Conservation (phyloP, 2,329 filamentous ascomycete species). For the Aureobasidium sp. region DNA sequence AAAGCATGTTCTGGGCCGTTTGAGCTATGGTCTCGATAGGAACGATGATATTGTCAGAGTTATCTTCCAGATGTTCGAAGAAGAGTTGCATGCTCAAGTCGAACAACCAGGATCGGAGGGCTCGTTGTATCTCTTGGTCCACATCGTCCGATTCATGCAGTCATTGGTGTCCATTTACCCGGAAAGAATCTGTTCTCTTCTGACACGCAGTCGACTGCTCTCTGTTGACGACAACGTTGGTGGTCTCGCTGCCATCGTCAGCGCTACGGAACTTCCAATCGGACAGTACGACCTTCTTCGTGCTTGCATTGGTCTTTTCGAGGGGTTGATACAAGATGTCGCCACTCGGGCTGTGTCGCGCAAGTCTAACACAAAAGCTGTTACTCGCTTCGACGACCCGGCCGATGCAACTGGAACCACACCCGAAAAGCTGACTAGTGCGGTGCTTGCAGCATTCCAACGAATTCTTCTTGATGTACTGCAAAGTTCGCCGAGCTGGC, state of each 20-base stretch:
- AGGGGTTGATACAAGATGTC: slow-evolving; percentile 67
- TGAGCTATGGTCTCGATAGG: slow-evolving; percentile 44
- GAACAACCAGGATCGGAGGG: slow-evolving; percentile 54
- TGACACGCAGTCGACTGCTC: slow-evolving; percentile 73
- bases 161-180: slow-evolving; percentile 66
- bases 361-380: slow-evolving; percentile 48
- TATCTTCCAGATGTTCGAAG: slow-evolving; percentile 78
- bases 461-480: slow-evolving; percentile 74
- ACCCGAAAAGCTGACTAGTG: slow-evolving; percentile 68
- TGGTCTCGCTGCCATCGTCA: slow-evolving; percentile 69
- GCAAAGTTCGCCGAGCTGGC: slow-evolving; percentile 81
- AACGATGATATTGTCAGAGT: slow-evolving; percentile 70
- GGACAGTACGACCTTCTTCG: slow-evolving; percentile 72
- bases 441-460: slow-evolving; percentile 64
- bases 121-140: slow-evolving; percentile 59
- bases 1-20: slow-evolving; percentile 41
- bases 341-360: slow-evolving; percentile 62
- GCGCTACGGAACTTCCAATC: slow-evolving; percentile 70
- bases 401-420: slow-evolving; percentile 58
- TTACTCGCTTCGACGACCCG: slow-evolving; percentile 41
- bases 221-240: slow-evolving; percentile 69
- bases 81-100: slow-evolving; percentile 46
- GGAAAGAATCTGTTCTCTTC: slow-evolving; percentile 81
- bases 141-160: slow-evolving; percentile 74
- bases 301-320: slow-evolving; percentile 66